Percentiles rank a stretch among this genome's conserved stretches.
Conservation (phyloP, 2,329 filamentous ascomycete genomes). For the Tetracladium maxilliforme region DNA sequence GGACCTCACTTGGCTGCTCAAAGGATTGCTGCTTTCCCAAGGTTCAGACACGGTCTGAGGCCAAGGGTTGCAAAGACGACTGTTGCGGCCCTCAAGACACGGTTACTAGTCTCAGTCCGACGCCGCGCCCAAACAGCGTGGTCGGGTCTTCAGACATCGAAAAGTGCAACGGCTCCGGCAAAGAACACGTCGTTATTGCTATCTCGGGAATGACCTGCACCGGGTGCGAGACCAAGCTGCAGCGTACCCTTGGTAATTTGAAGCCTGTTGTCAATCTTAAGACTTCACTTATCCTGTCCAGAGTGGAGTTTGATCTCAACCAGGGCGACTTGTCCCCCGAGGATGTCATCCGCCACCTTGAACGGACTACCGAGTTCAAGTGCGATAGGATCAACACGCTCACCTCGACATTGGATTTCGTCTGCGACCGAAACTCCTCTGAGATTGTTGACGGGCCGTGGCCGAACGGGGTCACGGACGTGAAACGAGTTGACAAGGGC, state of each 20-base stretch:
- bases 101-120: conserved; percentile 2
- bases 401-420: conserved; percentile 36
- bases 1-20: no score
- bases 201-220: conserved; percentile 61
- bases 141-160: no score
- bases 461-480: no score
- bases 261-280: conserved; percentile 37
- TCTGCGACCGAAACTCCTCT: no score
- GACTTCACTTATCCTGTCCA: conserved; percentile 47
- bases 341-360: conserved; percentile 34
- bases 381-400: conserved; percentile 30
- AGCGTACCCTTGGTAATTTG: conserved; percentile 32
- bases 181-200: conserved; percentile 41
- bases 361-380: conserved; percentile 42
- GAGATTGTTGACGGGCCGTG: conserved; percentile 19
- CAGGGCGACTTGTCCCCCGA: conserved; percentile 15
- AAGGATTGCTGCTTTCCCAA: neutral
- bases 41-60: neutral
- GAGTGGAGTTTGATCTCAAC: conserved; percentile 50
- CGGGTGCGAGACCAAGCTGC: conserved; percentile 54
- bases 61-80: conserved; percentile 2
- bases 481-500: no score
- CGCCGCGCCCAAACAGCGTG: conserved; percentile 4
- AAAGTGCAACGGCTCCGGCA: conserved; percentile 12
- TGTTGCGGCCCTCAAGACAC: neutral